A percentile compares a stretch with the other conserved stretches of the same genome.
phyloP scores from a whole-genome alignment of 2,329 filamentous ascomycete species.

The Alternaria sp. region DNA sequence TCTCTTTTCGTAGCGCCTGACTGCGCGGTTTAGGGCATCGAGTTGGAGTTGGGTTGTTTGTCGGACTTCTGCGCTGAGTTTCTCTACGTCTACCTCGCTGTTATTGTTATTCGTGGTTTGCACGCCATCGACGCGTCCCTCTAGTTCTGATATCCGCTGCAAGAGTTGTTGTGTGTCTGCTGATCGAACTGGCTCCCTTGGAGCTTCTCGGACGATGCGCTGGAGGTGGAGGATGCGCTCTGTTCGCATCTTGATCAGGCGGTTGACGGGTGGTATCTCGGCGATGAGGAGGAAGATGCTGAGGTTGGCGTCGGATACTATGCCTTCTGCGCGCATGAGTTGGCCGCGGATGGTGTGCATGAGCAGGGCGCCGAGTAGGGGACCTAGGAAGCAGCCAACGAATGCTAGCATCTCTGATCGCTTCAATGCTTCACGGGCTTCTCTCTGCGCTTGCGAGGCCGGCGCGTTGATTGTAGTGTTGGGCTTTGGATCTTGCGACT shows the following conservation, averaged over 20 bases:
- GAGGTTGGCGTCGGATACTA: constrained; percentile 93
- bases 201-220: constrained; percentile 64
- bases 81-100: constrained; percentile 50
- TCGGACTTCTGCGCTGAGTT: constrained; percentile 65
- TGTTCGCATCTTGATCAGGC: constrained; percentile 82
- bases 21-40: constrained; percentile 86
- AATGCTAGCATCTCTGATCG: constrained; percentile 79
- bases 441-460: constrained; percentile 32
- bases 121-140: constrained; percentile 63
- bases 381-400: constrained; percentile 79
- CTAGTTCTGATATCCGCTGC: constrained; percentile 74
- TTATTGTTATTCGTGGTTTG: constrained; percentile 38
- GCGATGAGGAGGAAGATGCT: constrained; percentile 89
- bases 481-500: constrained; percentile 17
- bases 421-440: constrained; percentile 71
- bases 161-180: constrained; percentile 55
- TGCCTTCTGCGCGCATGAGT: constrained; percentile 83
- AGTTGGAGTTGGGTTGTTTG: constrained; percentile 79
- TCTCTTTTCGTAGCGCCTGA: constrained; percentile 91
- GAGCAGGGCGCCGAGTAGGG: constrained; percentile 81
- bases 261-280: constrained; percentile 83
- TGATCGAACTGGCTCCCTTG: constrained; percentile 25
- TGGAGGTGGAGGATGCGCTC: constrained; percentile 84
- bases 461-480: constrained; percentile 4
- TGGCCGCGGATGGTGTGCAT: constrained; percentile 83